Evolutionary conservation across 257 asterid species (phyloP).

Genomic region (Oldenlandia corymbosa): DNA sequence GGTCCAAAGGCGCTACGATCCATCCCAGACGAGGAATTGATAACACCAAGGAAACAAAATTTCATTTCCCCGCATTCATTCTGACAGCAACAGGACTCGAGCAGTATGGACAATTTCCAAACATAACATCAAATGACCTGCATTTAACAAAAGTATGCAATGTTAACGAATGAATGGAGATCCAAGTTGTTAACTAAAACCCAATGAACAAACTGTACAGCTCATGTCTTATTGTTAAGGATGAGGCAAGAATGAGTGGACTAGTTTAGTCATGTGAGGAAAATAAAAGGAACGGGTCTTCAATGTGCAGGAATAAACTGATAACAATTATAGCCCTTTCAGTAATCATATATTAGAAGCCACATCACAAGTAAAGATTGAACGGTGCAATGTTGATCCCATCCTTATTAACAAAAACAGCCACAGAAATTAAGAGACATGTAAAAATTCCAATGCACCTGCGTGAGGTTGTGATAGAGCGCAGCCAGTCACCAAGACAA

Average conservation of each 20-base stretch:
- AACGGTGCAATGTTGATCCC: not conserved
- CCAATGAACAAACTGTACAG: not conserved
- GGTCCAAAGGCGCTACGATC: not conserved
- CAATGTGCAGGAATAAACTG: not conserved
- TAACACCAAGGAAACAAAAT: not conserved
- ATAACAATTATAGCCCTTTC: not conserved
- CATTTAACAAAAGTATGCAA: not conserved
- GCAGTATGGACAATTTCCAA: conserved; percentile 28
- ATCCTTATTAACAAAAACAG: not conserved
- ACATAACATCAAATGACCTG: conserved; percentile 28
- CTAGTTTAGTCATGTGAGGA: not conserved
- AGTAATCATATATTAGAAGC: not conserved
- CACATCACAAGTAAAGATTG: not conserved
- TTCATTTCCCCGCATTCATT: conserved; percentile 6
- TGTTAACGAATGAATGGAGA: not conserved
- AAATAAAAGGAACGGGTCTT: too few relatives aligned
- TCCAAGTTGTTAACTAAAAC: not conserved
- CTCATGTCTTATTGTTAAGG: not conserved
- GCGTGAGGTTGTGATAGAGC: conserved; percentile 75
- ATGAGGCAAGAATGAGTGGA: not conserved
- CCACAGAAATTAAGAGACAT: conserved; percentile 9
- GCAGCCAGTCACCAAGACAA: conserved; percentile 81
- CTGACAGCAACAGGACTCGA: conserved; percentile 21
- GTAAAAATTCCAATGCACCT: conserved; percentile 44
- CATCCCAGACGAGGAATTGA: not conserved